phyloP scores from a whole-genome alignment of 192 early-diverging fungal species.

The Coemansia sp. region DNA sequence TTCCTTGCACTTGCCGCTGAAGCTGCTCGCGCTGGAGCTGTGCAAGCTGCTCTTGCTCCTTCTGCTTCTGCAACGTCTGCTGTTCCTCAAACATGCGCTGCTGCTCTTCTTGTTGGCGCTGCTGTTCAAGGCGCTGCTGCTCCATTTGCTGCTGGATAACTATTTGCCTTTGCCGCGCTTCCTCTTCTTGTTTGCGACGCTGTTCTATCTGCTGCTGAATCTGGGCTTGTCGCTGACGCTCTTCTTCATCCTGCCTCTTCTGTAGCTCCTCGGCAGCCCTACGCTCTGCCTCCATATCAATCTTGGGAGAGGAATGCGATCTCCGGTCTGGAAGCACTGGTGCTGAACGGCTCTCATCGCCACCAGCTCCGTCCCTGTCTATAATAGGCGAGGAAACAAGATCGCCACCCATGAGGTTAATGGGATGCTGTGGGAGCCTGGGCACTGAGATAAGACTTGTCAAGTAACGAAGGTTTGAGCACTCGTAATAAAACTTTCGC shows the following conservation, averaged over 20 bases:
- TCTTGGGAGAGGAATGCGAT: constrained; percentile 56
- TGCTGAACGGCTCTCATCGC: constrained; percentile 33
- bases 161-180: constrained; percentile 56
- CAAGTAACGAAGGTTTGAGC: constrained; percentile 84
- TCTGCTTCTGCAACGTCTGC: constrained; percentile 70
- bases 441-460: constrained; percentile 93
- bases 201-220: constrained; percentile 59
- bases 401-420: constrained; percentile 73
- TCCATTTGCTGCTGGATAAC: constrained; percentile 58
- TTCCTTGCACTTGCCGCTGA: constrained; percentile 75
- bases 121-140: constrained; percentile 60
- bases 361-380: constrained; percentile 38
- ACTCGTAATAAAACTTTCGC: constrained; percentile 90
- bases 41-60: constrained; percentile 70
- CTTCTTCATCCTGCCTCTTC: constrained; percentile 66
- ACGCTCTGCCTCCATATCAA: constrained; percentile 65
- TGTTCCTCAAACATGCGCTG: constrained; percentile 77
- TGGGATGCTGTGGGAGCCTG: constrained; percentile 75
- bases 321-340: constrained; percentile 49
- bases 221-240: constrained; percentile 54
- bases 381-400: constrained; percentile 67
- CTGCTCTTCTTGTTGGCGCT: constrained; percentile 67
- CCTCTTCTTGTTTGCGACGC: constrained; percentile 62
- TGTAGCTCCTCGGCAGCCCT: constrained; percentile 64
- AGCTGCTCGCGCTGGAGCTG: constrained; percentile 79